Percentiles rank a stretch among this genome's conserved stretches.
Conservation (phyloP, 345 rosid species). For the Heritiera littoralis region DNA sequence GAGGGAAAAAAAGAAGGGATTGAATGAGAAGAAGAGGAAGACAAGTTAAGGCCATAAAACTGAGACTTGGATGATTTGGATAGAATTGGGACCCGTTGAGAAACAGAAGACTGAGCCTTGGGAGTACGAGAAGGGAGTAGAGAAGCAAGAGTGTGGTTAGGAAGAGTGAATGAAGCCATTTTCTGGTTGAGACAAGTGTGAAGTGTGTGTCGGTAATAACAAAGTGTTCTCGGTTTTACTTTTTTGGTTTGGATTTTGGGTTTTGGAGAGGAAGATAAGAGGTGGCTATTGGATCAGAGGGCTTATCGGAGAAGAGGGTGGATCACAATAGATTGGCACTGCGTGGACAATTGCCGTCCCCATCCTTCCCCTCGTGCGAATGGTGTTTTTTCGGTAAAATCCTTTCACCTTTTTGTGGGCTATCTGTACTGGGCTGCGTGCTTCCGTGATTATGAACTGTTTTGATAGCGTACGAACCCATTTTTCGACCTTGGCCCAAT, state of each 20-base stretch:
- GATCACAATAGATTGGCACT: background rate
- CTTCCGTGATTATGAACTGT: background rate
- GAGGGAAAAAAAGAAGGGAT: slow-evolving; percentile 39
- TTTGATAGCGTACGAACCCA: background rate
- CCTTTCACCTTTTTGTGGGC: background rate
- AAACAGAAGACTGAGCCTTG: slow-evolving; percentile 32
- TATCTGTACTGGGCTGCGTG: background rate
- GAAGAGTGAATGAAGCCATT: slow-evolving; percentile 52
- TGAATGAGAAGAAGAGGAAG: slow-evolving; percentile 31
- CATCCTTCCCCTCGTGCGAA: background rate
- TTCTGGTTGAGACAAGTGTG: background rate
- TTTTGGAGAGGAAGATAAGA: background rate
- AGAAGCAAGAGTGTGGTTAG: slow-evolving; percentile 38
- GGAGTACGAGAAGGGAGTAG: slow-evolving; percentile 37
- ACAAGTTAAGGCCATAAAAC: slow-evolving; percentile 60
- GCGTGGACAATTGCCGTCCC: background rate
- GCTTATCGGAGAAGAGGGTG: background rate
- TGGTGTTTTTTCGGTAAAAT: too few relatives aligned
- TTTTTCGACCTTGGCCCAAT: background rate
- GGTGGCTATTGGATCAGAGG: background rate
- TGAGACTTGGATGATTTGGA: slow-evolving; percentile 64
- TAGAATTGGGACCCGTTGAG: slow-evolving; percentile 30
- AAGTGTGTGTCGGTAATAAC: background rate
- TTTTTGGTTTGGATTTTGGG: background rate
- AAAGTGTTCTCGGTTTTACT: background rate